Percentiles rank a stretch among this genome's conserved stretches.
These are phyloP conservation scores for Phytophthora melonis DNA, from an alignment of 352 stramenopile species.

Conservation along the genomic window DNA sequence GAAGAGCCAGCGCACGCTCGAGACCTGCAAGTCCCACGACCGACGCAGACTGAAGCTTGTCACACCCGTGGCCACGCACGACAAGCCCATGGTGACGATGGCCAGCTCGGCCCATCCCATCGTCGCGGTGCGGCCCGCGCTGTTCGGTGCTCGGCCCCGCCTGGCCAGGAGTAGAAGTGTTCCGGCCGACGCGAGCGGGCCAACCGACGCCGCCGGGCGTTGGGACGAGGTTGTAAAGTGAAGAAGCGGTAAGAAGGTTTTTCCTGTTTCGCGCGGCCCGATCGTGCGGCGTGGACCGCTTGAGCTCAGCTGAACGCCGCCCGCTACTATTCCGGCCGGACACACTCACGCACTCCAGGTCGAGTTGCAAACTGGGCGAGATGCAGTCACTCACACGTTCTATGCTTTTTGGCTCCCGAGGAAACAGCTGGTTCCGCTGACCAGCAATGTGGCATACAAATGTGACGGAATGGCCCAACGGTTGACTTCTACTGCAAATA, in stretches of 20 bases:
- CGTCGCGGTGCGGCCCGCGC: neutral
- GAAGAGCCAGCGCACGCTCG: slow-evolving; percentile 71
- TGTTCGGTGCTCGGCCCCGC: neutral
- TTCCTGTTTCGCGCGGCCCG: neutral
- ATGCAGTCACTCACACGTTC: neutral
- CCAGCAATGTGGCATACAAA: neutral
- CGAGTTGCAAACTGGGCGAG: neutral
- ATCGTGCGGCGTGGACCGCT: neutral
- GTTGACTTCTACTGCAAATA: neutral
- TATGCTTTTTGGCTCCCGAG: neutral
- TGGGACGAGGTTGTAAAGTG: neutral
- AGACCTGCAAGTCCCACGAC: slow-evolving; percentile 59
- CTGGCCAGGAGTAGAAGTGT: neutral
- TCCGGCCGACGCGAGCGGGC: neutral
- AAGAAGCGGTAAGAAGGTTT: neutral
- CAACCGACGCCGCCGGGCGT: neutral
- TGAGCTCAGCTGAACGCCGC: neutral
- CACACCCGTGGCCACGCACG: slow-evolving; percentile 47
- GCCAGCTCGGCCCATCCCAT: slow-evolving; percentile 49
- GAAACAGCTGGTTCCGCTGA: neutral
- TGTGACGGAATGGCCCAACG: neutral
- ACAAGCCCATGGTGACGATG: slow-evolving; percentile 37
- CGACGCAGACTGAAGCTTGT: slow-evolving; percentile 52
- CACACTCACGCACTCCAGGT: neutral
- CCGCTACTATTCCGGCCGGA: neutral